Base-by-base conservation (phyloP, 768 basidiomycete genomes). In the Boletus insuetus region DNA sequence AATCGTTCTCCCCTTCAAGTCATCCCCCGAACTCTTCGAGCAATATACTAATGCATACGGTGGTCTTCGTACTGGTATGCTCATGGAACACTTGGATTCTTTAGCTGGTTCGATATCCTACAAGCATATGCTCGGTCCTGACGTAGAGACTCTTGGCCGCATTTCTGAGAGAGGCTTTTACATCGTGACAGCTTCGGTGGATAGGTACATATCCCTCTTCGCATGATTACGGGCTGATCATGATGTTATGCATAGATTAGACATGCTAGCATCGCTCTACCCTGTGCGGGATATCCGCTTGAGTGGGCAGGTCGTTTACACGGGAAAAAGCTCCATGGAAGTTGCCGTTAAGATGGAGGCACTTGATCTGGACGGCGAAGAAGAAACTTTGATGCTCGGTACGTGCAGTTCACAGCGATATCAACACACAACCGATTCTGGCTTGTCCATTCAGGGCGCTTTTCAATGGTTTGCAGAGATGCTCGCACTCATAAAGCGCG, bases 401-500 rank as follows among this genome's bases (percentile, higher is more conserved):
- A 34, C 29, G 54, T 84, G 64, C 45, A 71, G 24, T 10, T 56
- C 8, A 47, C 56, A 46, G 12, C 38, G 14, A 35, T 34, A 39
- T 49, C 61, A 39, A 48, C 37, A 19, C 31, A 31, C 22, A 17
- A 31, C 37, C 38, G 5, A 24, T 46, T 20, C 19, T 54, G 12
- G 17, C n/a, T 38, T 22, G 5, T 49, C 8, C 12, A 35, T 29
- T 41, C 5, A 91, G 91, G 92, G n/a, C 83, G 91, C n/a, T 94
- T 94, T 74, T 86, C 86, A 0, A 94, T 94, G 91, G 91, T 93
- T 8, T 91, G 89, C 65, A 75, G 90, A 53, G 85, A 92, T 63
- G 80, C 86, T 0, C 67, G 69, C 14, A 88, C 87, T 3, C 82
- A 86, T 57, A 79, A 77, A 48, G 84, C 91, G 0, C 74, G 78